Evolutionary conservation across 345 rosid genomes (phyloP).

Genomic region (Populus alba): DNA sequence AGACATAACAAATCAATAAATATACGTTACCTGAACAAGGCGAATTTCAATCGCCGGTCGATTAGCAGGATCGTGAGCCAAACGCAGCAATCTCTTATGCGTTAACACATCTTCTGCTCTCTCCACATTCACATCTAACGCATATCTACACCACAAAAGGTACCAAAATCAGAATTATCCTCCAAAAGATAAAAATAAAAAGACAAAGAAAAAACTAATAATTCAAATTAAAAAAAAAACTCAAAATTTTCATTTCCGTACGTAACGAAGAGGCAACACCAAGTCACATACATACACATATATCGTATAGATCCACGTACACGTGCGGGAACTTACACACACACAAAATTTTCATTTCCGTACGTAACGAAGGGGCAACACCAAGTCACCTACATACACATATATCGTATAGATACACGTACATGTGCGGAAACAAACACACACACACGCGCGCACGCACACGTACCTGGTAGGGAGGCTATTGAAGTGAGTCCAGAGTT

Average conservation of each 20-base stretch:
- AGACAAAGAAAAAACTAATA: neutral
- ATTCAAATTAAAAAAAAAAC: no score
- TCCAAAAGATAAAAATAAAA: neutral
- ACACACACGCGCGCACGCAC: neutral
- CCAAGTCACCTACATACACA: neutral
- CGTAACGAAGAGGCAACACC: neutral
- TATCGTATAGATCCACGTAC: neutral
- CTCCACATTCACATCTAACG: constrained; percentile 95
- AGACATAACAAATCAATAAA: neutral
- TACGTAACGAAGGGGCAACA: neutral
- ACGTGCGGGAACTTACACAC: no score
- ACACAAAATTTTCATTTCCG: neutral
- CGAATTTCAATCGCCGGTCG: constrained; percentile 60
- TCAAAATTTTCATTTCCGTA: no score
- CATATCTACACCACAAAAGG: constrained; percentile 51
- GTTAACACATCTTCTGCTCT: constrained; percentile 92
- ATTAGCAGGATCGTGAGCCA: constrained; percentile 54
- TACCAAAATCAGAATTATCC: neutral
- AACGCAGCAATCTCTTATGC: constrained; percentile 62
- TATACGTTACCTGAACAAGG: constrained; percentile 58
- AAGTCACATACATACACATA: neutral
- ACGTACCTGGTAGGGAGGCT: constrained; percentile 84
- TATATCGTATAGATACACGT: neutral
- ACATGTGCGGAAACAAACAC: no score
- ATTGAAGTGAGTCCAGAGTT: constrained; percentile 89